Evolutionary conservation across 2,329 filamentous ascomycete genomes (phyloP).

Genomic region (Magnaporthiopsis rhizophila): DNA sequence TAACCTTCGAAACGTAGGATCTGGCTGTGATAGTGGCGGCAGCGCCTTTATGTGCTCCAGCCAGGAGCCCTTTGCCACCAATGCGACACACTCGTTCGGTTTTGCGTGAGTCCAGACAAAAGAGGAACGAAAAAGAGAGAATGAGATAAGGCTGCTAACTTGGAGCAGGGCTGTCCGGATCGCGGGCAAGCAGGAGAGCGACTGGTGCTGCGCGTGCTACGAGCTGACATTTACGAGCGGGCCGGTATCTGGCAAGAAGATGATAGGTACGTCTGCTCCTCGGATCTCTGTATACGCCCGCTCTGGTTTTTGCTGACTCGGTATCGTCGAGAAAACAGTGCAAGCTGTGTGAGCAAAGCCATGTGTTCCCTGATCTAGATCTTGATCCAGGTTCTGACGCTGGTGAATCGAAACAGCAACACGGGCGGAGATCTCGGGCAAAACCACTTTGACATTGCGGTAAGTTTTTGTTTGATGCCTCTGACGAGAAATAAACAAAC

Average conservation of each 20-base stretch:
- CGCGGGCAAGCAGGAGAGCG: slow-evolving; percentile 30
- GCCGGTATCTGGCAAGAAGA: slow-evolving; percentile 45
- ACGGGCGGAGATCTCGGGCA: slow-evolving; percentile 33
- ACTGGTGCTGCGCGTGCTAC: slow-evolving; percentile 49
- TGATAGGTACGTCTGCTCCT: slow-evolving; percentile 27
- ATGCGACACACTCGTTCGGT: slow-evolving; percentile 42
- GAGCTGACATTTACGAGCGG: slow-evolving; percentile 52
- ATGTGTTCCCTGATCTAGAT: neutral
- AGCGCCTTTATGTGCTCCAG: slow-evolving; percentile 44
- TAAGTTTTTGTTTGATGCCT: slow-evolving; percentile 16
- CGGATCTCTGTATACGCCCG: neutral
- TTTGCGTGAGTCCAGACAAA: slow-evolving; percentile 26
- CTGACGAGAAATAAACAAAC: neutral
- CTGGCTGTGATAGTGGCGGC: slow-evolving; percentile 27
- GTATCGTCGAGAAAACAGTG: slow-evolving; percentile 20
- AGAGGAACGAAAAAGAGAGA: neutral
- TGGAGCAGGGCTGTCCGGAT: slow-evolving; percentile 33
- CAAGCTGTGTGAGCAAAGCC: slow-evolving; percentile 36
- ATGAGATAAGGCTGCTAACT: neutral
- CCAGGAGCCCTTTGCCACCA: slow-evolving; percentile 43
- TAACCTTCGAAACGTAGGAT: neutral
- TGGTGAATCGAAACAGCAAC: neutral
- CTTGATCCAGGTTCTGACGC: neutral
- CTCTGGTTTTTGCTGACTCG: neutral
- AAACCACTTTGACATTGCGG: slow-evolving; percentile 47